Percentiles rank a stretch among this genome's conserved stretches.
Evolutionary conservation across 345 rosid genomes (phyloP).

Genomic region (Rhizophora apiculata): DNA sequence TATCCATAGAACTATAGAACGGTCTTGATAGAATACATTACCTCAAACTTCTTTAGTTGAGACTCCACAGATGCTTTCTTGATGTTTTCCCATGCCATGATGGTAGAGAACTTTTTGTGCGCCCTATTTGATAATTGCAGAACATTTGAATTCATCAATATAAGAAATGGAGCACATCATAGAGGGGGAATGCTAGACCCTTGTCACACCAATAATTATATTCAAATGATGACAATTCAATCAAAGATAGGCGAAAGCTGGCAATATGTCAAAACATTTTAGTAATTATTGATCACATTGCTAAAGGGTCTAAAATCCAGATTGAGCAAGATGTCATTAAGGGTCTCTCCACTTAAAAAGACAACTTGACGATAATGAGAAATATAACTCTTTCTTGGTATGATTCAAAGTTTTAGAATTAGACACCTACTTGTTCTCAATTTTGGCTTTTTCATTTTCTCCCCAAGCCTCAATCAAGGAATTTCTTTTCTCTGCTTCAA

Average conservation of each 20-base stretch:
- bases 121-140: conserved; percentile 41
- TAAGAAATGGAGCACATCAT: too few relatives aligned
- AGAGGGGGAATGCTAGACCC: too few relatives aligned
- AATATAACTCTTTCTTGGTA: not conserved
- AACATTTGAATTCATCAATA: too few relatives aligned
- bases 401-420: not conserved
- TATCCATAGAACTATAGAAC: not conserved
- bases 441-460: conserved; percentile 77
- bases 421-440: conserved; percentile 62
- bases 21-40: conserved; percentile 6
- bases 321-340: not conserved
- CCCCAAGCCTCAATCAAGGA: conserved; percentile 81
- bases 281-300: too few relatives aligned
- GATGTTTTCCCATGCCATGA: conserved; percentile 61
- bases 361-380: too few relatives aligned
- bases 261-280: too few relatives aligned
- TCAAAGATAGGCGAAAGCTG: too few relatives aligned
- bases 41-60: conserved; percentile 57
- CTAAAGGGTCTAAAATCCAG: too few relatives aligned
- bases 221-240: too few relatives aligned
- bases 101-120: conserved; percentile 44
- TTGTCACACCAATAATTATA: too few relatives aligned
- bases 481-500: conserved; percentile 56
- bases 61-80: conserved; percentile 54
- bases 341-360: too few relatives aligned